These are phyloP conservation scores for Trichosporon ovoides DNA, from an alignment of 1,284 basidiomycete genomes.

Conservation along the genomic window DNA sequence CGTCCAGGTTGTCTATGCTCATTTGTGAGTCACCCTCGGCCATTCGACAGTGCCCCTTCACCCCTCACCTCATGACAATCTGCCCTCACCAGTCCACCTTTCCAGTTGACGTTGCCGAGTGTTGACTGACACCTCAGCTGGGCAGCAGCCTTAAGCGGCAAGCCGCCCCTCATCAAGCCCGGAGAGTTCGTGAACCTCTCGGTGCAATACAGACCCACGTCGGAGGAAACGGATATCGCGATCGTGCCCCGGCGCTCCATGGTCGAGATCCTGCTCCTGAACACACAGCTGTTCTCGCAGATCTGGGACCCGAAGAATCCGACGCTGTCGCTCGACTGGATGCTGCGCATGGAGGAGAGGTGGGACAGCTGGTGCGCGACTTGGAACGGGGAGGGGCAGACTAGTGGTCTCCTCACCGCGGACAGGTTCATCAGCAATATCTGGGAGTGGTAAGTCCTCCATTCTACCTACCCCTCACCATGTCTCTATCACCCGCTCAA, in stretches of 20 bases:
- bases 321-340: constrained; percentile 16
- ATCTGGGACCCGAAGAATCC: constrained; percentile 16
- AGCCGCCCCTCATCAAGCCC: constrained; percentile 15
- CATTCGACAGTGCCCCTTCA: too few relatives aligned
- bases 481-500: too few relatives aligned
- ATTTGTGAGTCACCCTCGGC: constrained; percentile 15
- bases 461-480: too few relatives aligned
- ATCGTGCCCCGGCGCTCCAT: constrained; percentile 16
- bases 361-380: constrained; percentile 16
- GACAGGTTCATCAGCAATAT: constrained; percentile 15
- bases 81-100: too few relatives aligned
- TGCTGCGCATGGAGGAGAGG: constrained; percentile 16
- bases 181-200: constrained; percentile 15
- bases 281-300: constrained; percentile 20
- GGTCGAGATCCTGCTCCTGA: constrained; percentile 19
- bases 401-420: constrained; percentile 10
- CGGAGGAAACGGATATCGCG: constrained; percentile 10
- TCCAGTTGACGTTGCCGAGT: too few relatives aligned
- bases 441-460: constrained; percentile 24
- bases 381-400: constrained; percentile 14
- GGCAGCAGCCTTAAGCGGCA: constrained; percentile 8
- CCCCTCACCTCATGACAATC: too few relatives aligned
- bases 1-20: constrained; percentile 15
- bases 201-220: background rate
- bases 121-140: constrained; percentile 5